phyloP scores from a whole-genome alignment of 768 basidiomycete species.

The Tremella yokohamensis region DNA sequence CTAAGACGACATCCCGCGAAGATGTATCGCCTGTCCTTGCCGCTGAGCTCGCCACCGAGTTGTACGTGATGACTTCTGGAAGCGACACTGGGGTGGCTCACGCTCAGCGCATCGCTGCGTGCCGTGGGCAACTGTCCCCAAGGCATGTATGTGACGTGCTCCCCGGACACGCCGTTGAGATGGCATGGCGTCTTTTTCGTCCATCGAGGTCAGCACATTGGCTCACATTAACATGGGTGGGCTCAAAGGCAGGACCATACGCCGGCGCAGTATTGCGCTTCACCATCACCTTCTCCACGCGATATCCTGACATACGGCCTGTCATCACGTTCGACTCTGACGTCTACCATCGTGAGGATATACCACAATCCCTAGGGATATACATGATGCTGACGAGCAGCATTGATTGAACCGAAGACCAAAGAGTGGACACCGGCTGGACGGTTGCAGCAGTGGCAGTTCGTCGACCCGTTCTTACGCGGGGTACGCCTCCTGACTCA shows the following conservation, averaged over 20 bases:
- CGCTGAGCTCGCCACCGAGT: constrained; percentile 26
- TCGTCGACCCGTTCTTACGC: not conserved
- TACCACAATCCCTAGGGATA: not conserved
- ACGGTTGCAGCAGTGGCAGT: constrained; percentile 30
- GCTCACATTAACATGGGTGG: not conserved
- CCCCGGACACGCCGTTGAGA: constrained; percentile 15
- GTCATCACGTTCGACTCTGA: constrained; percentile 34
- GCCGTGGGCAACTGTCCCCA: constrained; percentile 27
- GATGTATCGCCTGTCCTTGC: constrained; percentile 22
- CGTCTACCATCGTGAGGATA: constrained; percentile 41
- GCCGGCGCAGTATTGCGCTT: constrained; percentile 36
- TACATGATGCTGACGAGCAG: constrained; percentile 13
- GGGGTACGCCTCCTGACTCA: constrained; percentile 1
- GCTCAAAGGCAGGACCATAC: constrained; percentile 31
- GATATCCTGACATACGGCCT: constrained; percentile 28
- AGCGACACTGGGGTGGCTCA: not conserved
- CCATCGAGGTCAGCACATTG: constrained; percentile 25
- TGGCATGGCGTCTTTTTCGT: constrained; percentile 45
- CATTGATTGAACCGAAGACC: constrained; percentile 40
- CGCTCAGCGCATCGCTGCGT: constrained; percentile 29
- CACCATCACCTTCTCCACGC: constrained; percentile 25
- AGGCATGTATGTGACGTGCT: constrained; percentile 42
- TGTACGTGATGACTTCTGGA: constrained; percentile 14
- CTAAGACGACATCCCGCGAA: not conserved
- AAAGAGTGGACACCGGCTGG: constrained; percentile 37